Conservation (phyloP, 2,329 filamentous ascomycete genomes). For the Penicillium hesseltinei region DNA sequence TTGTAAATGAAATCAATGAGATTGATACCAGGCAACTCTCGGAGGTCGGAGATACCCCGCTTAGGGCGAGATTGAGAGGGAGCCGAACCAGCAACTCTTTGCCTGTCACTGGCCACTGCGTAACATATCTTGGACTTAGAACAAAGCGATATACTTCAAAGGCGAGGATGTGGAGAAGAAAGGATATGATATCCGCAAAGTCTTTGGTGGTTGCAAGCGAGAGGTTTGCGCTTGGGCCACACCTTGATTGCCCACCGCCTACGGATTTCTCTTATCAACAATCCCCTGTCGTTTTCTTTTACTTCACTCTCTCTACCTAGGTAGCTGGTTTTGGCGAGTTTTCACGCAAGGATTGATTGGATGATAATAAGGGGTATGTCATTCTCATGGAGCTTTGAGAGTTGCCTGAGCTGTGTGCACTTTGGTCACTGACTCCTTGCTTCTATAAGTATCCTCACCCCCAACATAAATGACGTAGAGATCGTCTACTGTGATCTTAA, state of each 20-base stretch:
- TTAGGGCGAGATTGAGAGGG: conserved; percentile 12
- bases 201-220: conserved; percentile 31
- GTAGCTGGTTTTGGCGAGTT: not conserved
- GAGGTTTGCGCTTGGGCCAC: conserved; percentile 39
- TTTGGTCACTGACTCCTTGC: not conserved
- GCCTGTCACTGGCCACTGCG: conserved; percentile 19
- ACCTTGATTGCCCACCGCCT: conserved; percentile 34
- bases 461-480: not conserved
- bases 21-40: conserved; percentile 18
- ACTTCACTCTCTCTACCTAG: not conserved
- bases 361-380: not conserved
- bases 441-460: not conserved
- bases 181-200: conserved; percentile 11
- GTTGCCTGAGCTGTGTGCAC: not conserved
- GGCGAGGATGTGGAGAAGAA: conserved; percentile 1
- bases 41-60: conserved; percentile 20
- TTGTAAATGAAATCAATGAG: conserved; percentile 1
- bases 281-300: conserved; percentile 7
- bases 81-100: conserved; percentile 17
- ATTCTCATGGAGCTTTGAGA: not conserved
- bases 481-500: not conserved
- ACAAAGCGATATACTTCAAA: not conserved
- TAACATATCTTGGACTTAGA: conserved; percentile 15
- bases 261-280: conserved; percentile 14
- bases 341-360: not conserved